These are phyloP conservation scores for Populus hybrid DNA, from an alignment of 441 rosid genomes.

Conservation along the genomic window DNA sequence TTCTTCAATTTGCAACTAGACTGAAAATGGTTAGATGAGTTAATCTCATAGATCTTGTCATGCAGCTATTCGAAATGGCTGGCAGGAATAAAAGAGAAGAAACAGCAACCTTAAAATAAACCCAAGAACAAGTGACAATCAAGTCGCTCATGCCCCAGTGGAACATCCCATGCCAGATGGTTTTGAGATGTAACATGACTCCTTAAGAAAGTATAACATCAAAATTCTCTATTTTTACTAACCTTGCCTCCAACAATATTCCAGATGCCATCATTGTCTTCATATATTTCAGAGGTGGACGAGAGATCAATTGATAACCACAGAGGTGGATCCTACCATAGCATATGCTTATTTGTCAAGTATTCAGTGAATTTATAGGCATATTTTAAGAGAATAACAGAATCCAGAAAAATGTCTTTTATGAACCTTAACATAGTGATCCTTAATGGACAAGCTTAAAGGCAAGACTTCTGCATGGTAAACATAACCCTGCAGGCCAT, in stretches of 20 bases:
- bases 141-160: neutral
- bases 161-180: neutral
- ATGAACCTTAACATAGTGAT: conserved; percentile 48
- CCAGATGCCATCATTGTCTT: conserved; percentile 61
- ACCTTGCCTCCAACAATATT: conserved; percentile 81
- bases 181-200: neutral
- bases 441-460: conserved; percentile 34
- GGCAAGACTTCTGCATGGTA: conserved; percentile 44
- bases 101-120: neutral
- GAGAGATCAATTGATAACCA: conserved; percentile 50
- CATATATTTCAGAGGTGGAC: conserved; percentile 54
- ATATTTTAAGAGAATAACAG: neutral
- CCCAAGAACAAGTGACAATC: neutral
- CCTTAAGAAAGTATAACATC: neutral
- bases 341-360: conserved; percentile 12
- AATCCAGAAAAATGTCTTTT: conserved; percentile 11
- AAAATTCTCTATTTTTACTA: conserved; percentile 7
- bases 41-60: neutral
- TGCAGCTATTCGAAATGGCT: neutral
- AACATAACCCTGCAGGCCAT: conserved; percentile 49
- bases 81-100: neutral
- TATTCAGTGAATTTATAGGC: neutral
- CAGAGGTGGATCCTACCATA: conserved; percentile 55
- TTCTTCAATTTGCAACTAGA: neutral
- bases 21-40: neutral